Evolutionary conservation across 2,329 filamentous ascomycete species (phyloP).

Genomic region (Aureobasidium uvarum): DNA sequence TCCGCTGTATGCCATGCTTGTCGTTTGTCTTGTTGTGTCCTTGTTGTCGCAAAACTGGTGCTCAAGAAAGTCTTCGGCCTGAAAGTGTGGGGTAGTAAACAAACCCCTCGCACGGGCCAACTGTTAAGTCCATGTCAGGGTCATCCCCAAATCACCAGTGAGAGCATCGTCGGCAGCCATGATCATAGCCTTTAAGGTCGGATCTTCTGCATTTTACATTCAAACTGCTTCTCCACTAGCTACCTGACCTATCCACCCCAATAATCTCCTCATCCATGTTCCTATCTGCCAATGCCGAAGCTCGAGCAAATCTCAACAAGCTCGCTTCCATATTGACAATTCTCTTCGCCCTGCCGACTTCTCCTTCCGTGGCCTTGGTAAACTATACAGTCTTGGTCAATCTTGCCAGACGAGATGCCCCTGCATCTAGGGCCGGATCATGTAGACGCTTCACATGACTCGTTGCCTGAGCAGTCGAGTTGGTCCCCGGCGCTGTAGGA

Average conservation of each 20-base stretch:
- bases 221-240: neutral
- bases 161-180: too few species aligned
- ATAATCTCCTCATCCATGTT: neutral
- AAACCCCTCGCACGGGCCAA: constrained; percentile 16
- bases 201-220: constrained; percentile 5
- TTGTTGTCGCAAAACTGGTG: constrained; percentile 15
- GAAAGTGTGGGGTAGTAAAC: constrained; percentile 10
- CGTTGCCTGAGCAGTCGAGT: neutral
- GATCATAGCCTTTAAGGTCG: too few species aligned
- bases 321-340: constrained; percentile 13
- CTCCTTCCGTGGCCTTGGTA: neutral
- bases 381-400: constrained; percentile 12
- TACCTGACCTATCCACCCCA: constrained; percentile 6
- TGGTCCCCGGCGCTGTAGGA: constrained; percentile 9
- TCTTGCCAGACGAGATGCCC: neutral
- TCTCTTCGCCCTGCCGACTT: neutral
- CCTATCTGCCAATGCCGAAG: constrained; percentile 14
- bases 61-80: neutral
- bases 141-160: neutral
- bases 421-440: neutral
- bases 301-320: constrained; percentile 6
- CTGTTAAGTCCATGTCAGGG: neutral
- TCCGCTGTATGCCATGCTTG: constrained; percentile 49
- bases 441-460: neutral
- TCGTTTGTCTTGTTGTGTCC: neutral